Evolutionary conservation across 2,329 filamentous ascomycete genomes (phyloP), one percentile per base, ranked within the genome.

Genomic region (Penicillium decumbens): DNA sequence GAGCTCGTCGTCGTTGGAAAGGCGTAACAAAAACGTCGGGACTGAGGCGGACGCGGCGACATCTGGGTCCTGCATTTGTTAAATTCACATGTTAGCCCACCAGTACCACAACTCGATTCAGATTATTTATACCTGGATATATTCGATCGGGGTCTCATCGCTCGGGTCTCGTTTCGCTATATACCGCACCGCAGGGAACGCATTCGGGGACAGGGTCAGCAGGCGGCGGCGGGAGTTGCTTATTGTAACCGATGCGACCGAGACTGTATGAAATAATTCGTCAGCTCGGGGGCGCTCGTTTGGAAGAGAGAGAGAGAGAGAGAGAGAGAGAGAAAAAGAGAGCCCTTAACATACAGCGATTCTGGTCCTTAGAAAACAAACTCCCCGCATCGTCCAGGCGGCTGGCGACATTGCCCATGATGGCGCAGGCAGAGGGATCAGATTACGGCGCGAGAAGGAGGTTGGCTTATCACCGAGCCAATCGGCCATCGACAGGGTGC

Each of bases 371-470:
- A 68, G 97, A 78, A 71, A 87, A 95, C 69, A 97, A 77, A 63
- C 82, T 80, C 68, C 84, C 88, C 65, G 68, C 66, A 55, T 96
- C 91, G 64, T 95, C 91, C 65, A 85, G 84, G 73, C 84, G 87
- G 78, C 91, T 96, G 71, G 83, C 85, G 73, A 96, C 85, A 77
- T 87, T 90, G 68, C 93, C 93, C 93, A 98, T 98, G 71, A 73
- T 80, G 75, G 71, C 49, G 50, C 50, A 62, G 51, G 47, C 40
- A 47, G 49, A 59, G 18, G 39, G 54, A 56, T 64, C 50, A 61
- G 53, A 54, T 64, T 55, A 62, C 60, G 57, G 60, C 58, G 59
- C 54, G 59, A 60, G 52, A 57, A 53, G 51, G 56, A 54, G 56
- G 60, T 57, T 59, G 58, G 55, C 56, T 55, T 57, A 61, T 56